Evolutionary conservation across 176 grass and related monocot species (phyloP).

Genomic region (Oryza australiensis): DNA sequence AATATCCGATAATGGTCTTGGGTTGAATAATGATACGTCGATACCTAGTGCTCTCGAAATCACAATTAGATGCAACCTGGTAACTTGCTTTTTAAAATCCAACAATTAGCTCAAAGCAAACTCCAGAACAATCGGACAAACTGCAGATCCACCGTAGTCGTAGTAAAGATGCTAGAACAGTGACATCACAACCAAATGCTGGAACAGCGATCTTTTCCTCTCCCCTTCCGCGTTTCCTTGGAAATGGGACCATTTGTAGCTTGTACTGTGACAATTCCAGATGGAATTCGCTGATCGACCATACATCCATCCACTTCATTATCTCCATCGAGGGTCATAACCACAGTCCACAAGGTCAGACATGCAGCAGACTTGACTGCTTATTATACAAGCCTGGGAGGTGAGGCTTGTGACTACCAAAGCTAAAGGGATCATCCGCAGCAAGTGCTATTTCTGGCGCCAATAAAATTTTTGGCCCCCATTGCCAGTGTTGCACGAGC

Average conservation of each 20-base stretch:
- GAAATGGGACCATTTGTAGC: background rate
- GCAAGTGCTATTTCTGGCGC: background rate
- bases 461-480: background rate
- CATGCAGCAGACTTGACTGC: background rate
- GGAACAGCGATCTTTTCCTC: background rate
- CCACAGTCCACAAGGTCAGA: background rate
- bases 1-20: no score
- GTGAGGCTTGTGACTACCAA: background rate
- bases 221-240: background rate
- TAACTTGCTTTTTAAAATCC: background rate
- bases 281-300: background rate
- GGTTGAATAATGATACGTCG: background rate
- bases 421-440: background rate
- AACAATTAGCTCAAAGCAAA: background rate
- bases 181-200: background rate
- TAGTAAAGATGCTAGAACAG: background rate
- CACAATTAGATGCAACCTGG: background rate
- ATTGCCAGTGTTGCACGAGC: slow-evolving; percentile 33
- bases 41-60: background rate
- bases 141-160: background rate
- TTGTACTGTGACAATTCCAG: background rate
- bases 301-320: background rate
- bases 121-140: background rate
- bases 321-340: background rate
- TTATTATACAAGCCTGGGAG: slow-evolving; percentile 14